Evolutionary conservation across 768 basidiomycete genomes (phyloP).

Genomic region (Podaxis sp.): DNA sequence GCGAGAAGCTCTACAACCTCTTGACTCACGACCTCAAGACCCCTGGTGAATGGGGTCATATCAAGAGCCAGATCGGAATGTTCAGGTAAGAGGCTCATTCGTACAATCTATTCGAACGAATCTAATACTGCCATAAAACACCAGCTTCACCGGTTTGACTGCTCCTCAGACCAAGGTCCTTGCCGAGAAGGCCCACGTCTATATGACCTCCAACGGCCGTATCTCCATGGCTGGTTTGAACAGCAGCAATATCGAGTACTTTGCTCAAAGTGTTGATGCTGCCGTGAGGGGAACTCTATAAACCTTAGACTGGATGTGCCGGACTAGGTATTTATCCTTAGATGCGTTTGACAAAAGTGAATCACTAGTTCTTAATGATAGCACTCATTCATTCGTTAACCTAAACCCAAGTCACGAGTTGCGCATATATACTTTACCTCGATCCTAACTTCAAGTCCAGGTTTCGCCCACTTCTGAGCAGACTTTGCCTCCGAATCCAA

Average conservation of each 20-base stretch:
- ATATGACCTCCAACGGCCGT: conserved; percentile 92
- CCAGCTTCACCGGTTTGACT: conserved; percentile 83
- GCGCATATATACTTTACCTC: background rate
- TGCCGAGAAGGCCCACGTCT: conserved; percentile 85
- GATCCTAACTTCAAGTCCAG: background rate
- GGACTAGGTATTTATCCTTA: background rate
- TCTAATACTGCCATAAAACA: background rate
- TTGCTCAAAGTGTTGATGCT: conserved; percentile 80
- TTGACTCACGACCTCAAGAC: conserved; percentile 79
- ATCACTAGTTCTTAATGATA: conserved; percentile 8
- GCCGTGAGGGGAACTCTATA: conserved; percentile 77
- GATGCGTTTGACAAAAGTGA: conserved; percentile 3
- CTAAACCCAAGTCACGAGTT: conserved; percentile 3
- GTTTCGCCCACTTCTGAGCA: background rate
- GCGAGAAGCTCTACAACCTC: conserved; percentile 74
- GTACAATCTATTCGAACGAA: background rate
- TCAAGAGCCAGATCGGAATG: conserved; percentile 97
- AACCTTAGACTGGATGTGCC: conserved; percentile 10
- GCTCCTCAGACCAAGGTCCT: conserved; percentile 75
- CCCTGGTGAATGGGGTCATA: conserved; percentile 93
- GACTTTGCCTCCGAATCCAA: background rate
- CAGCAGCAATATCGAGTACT: conserved; percentile 79
- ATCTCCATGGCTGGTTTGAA: conserved; percentile 95
- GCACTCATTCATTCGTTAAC: background rate
- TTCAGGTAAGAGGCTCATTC: conserved; percentile 65